Conservation (phyloP, 192 early-diverging fungal genomes). For the Backusella australiensis region DNA sequence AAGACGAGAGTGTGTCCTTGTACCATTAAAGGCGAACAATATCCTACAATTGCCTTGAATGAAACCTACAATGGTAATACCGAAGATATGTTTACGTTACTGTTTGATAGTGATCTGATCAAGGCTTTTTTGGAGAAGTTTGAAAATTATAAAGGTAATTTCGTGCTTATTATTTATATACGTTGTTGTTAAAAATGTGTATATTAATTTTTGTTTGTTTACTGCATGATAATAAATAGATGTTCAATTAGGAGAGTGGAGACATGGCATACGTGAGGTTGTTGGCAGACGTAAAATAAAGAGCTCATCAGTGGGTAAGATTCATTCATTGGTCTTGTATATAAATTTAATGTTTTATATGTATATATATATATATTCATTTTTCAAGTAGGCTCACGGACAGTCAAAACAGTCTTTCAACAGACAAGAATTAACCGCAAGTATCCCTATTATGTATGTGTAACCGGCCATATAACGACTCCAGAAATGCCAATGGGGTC, state of each 20-base stretch:
- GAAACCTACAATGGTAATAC: constrained; percentile 43
- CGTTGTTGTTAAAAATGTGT: background rate
- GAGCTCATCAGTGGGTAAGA: constrained; percentile 30
- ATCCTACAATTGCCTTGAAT: constrained; percentile 38
- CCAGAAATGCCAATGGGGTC: constrained; percentile 49
- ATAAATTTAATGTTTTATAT: background rate
- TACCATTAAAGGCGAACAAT: constrained; percentile 43
- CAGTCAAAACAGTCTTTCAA: constrained; percentile 42
- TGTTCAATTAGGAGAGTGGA: constrained; percentile 35
- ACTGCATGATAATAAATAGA: constrained; percentile 16
- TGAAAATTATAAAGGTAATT: constrained; percentile 42
- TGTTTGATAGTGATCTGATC: constrained; percentile 49
- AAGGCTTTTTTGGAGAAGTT: constrained; percentile 41
- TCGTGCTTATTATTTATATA: background rate
- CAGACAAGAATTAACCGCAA: constrained; percentile 45
- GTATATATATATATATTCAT: background rate
- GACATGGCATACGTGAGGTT: constrained; percentile 4
- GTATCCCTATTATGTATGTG: constrained; percentile 45
- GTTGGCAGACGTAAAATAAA: constrained; percentile 20
- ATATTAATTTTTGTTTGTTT: constrained; percentile 12
- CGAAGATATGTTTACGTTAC: constrained; percentile 41
- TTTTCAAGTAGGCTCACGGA: constrained; percentile 39
- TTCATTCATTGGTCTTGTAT: constrained; percentile 11
- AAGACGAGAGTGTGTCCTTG: constrained; percentile 42
- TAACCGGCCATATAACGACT: constrained; percentile 41